Conservation (phyloP, 257 asterid genomes). For the Ilex aquifolium region DNA sequence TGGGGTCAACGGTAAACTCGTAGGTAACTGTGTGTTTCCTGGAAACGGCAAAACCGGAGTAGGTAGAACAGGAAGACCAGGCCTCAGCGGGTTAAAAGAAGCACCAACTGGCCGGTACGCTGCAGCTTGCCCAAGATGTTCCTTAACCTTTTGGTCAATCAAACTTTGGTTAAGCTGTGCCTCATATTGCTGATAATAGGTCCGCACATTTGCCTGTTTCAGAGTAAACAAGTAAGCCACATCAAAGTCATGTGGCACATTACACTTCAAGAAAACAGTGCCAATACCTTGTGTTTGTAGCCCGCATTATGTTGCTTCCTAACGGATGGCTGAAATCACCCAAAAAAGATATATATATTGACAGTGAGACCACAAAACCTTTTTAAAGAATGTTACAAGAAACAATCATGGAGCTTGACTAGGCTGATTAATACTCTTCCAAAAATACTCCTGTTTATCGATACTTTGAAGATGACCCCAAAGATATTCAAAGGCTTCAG, state of each 20-base stretch:
- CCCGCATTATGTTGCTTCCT: slow-evolving; percentile 96
- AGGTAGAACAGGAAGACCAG: slow-evolving; percentile 59
- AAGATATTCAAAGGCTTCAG: no score
- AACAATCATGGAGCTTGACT: no score
- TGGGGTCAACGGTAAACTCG: slow-evolving; percentile 35
- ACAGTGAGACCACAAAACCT: background rate
- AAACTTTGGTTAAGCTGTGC: slow-evolving; percentile 91
- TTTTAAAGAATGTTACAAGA: no score
- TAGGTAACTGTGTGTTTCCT: slow-evolving; percentile 47
- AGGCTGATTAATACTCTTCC: no score
- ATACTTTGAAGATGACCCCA: no score
- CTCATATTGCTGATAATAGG: slow-evolving; percentile 88
- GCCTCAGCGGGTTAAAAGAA: slow-evolving; percentile 59
- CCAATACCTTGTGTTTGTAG: slow-evolving; percentile 87
- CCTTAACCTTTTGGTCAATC: slow-evolving; percentile 93
- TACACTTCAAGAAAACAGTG: background rate
- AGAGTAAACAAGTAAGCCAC: background rate
- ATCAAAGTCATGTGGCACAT: background rate
- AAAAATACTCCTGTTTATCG: no score
- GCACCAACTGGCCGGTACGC: slow-evolving; percentile 74
- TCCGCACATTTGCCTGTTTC: slow-evolving; percentile 82
- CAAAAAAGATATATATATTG: background rate
- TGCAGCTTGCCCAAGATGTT: slow-evolving; percentile 57
- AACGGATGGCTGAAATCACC: slow-evolving; percentile 77
- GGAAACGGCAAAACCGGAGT: slow-evolving; percentile 44